Evolutionary conservation across 805 yeast species (phyloP).

Genomic region (Candida krabiensis): DNA sequence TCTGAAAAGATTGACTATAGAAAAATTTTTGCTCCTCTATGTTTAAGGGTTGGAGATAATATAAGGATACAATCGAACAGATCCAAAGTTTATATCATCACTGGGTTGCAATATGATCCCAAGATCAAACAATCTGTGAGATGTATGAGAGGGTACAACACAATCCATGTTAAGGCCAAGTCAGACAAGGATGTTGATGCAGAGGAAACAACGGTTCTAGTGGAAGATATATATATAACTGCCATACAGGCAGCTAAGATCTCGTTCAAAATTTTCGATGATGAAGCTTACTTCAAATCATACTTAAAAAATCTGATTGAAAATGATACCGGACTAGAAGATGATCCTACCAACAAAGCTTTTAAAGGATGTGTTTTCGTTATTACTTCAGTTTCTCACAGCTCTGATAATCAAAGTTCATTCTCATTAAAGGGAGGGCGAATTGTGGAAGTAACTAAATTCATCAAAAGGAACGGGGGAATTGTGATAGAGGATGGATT

Average conservation of each 20-base stretch:
- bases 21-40: conserved; percentile 43
- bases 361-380: conserved; percentile 40
- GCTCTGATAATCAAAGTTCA: conserved; percentile 17
- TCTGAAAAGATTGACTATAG: conserved; percentile 33
- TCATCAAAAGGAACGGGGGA: conserved; percentile 47
- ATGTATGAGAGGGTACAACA: conserved; percentile 64
- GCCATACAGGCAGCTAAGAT: conserved; percentile 35
- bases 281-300: conserved; percentile 11
- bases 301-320: conserved; percentile 9
- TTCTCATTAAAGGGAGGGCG: conserved; percentile 12
- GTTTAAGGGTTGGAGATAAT: conserved; percentile 56
- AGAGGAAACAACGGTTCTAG: conserved; percentile 19
- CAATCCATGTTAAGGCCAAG: conserved; percentile 39
- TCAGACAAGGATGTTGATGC: conserved; percentile 19
- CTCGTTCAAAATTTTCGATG: conserved; percentile 14
- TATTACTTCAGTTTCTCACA: conserved; percentile 28
- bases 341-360: neutral
- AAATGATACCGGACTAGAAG: conserved; percentile 1
- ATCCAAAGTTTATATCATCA: conserved; percentile 39
- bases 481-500: conserved; percentile 29
- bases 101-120: conserved; percentile 41
- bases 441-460: conserved; percentile 31
- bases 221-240: conserved; percentile 34
- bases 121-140: conserved; percentile 31
- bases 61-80: conserved; percentile 36